Conservation (phyloP, 1,139 yeast genomes). For the Hansenula lynferdii region DNA sequence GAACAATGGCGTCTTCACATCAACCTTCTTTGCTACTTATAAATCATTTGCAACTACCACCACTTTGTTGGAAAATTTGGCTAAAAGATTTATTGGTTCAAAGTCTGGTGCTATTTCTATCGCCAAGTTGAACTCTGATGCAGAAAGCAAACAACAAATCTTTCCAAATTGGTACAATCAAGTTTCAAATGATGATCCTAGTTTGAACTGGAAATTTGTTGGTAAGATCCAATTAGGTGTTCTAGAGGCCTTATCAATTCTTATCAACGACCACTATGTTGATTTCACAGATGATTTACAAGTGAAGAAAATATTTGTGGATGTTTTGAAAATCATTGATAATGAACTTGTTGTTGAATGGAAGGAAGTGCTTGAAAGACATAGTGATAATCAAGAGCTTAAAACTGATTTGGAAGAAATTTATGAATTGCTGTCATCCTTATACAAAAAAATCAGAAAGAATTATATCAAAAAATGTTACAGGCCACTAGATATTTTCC, state of each 20-base stretch:
- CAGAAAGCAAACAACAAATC: constrained; percentile 6
- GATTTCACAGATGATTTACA: constrained; percentile 70
- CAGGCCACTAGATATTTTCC: constrained; percentile 50
- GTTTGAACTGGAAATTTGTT: constrained; percentile 50
- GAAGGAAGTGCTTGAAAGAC: constrained; percentile 42
- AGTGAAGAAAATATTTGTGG: constrained; percentile 59
- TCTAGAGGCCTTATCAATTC: constrained; percentile 66
- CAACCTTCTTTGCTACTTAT: constrained; percentile 62
- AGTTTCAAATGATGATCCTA: constrained; percentile 24
- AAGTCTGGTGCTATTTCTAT: constrained; percentile 53
- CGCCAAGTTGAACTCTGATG: constrained; percentile 21
- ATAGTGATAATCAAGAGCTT: constrained; percentile 22
- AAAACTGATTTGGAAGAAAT: constrained; percentile 30
- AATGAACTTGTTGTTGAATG: constrained; percentile 65
- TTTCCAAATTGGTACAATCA: constrained; percentile 44
- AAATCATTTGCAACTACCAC: constrained; percentile 57
- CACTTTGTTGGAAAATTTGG: constrained; percentile 43
- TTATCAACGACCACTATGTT: constrained; percentile 68
- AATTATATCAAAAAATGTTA: constrained; percentile 74
- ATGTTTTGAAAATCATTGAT: constrained; percentile 64
- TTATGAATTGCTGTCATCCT: constrained; percentile 44
- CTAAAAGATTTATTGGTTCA: constrained; percentile 53
- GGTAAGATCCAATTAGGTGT: constrained; percentile 78
- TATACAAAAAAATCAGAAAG: constrained; percentile 68
- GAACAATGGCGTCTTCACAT: constrained; percentile 56